Evolutionary conservation across 1,139 yeast species (phyloP).

Genomic region (Candida labiduridarum): DNA sequence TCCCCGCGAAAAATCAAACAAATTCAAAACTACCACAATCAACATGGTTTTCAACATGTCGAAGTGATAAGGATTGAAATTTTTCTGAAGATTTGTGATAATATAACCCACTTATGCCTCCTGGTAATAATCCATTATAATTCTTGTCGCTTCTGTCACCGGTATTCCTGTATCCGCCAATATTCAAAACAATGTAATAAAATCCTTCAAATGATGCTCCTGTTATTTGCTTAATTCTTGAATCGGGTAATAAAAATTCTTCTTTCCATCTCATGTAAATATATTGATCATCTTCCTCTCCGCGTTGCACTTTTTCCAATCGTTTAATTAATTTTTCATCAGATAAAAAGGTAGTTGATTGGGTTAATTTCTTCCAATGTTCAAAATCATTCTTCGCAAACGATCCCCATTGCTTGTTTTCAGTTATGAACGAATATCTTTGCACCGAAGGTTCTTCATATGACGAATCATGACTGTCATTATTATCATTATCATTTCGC

Average conservation of each 20-base stretch:
- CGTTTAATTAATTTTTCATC: slow-evolving; percentile 30
- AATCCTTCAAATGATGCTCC: slow-evolving; percentile 95
- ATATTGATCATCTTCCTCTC: slow-evolving; percentile 36
- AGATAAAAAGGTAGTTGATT: slow-evolving; percentile 26
- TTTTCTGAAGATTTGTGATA: slow-evolving; percentile 77
- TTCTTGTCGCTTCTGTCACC: not conserved
- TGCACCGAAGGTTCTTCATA: slow-evolving; percentile 19
- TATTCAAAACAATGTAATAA: slow-evolving; percentile 83
- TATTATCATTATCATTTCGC: slow-evolving; percentile 12
- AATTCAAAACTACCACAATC: slow-evolving; percentile 17
- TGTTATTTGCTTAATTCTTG: slow-evolving; percentile 60
- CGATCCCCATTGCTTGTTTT: slow-evolving; percentile 59
- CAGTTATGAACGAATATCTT: slow-evolving; percentile 42
- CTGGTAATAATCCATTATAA: slow-evolving; percentile 31
- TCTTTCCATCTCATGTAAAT: slow-evolving; percentile 97
- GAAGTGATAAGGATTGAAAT: slow-evolving; percentile 57
- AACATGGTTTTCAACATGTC: slow-evolving; percentile 36
- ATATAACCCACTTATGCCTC: slow-evolving; percentile 77
- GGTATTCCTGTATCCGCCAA: slow-evolving; percentile 39
- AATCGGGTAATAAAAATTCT: slow-evolving; percentile 80
- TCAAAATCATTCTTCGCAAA: slow-evolving; percentile 69
- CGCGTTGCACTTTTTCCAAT: slow-evolving; percentile 33
- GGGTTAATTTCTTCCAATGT: slow-evolving; percentile 83
- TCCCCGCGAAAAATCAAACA: slow-evolving; percentile 6
- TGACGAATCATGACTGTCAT: slow-evolving; percentile 12